Evolutionary conservation across 257 asterid species (phyloP).

Genomic region (Pogostemon cablin): DNA sequence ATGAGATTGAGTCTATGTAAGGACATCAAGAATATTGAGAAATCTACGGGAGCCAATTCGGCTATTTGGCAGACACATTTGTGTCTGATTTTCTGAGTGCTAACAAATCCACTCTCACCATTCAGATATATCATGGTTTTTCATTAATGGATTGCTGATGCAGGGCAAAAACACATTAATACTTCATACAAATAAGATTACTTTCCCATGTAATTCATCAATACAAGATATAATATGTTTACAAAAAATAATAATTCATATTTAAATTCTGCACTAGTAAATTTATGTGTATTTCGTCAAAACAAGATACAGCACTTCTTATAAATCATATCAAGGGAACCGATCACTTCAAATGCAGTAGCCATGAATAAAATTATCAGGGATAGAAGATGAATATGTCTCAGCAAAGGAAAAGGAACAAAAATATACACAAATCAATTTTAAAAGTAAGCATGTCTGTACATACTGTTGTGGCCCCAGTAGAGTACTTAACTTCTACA

Average conservation of each 20-base stretch:
- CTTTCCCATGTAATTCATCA: constrained; percentile 17
- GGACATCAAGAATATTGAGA: too few species aligned
- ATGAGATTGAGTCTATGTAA: too few species aligned
- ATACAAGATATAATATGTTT: neutral
- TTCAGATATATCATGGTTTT: constrained; percentile 2
- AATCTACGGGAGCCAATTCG: too few species aligned
- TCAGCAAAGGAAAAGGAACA: constrained; percentile 7
- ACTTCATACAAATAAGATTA: constrained; percentile 3
- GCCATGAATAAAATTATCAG: constrained; percentile 1
- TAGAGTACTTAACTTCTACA: constrained; percentile 20
- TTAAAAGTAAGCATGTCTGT: constrained; percentile 5
- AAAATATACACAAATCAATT: constrained; percentile 9
- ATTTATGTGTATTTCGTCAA: neutral
- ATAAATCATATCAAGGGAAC: constrained; percentile 12
- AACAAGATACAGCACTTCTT: neutral
- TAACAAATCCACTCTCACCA: constrained; percentile 12
- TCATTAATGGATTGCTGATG: neutral
- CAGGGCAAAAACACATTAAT: constrained; percentile 10
- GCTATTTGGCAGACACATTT: too few species aligned
- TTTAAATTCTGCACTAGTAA: neutral
- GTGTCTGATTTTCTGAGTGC: too few species aligned
- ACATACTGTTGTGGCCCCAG: constrained; percentile 9
- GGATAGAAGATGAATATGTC: constrained; percentile 18
- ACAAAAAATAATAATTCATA: constrained; percentile 7
- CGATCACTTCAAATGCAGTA: neutral